Evolutionary conservation across 1,284 basidiomycete species (phyloP).

Genomic region (Boletus smithii): DNA sequence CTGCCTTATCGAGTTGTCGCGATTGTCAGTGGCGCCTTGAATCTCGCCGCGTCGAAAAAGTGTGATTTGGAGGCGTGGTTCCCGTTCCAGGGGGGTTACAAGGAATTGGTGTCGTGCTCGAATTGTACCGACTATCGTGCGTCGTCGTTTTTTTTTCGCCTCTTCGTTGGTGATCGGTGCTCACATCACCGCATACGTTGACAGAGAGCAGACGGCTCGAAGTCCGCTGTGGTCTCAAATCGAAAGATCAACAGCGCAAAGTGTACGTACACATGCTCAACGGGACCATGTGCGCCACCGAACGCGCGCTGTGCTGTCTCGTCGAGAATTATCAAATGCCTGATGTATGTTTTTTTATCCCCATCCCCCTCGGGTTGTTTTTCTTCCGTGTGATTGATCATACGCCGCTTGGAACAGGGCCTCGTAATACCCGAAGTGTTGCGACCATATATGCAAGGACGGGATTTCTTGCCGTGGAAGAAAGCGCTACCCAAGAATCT

Average conservation of each 20-base stretch:
- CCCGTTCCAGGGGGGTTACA: constrained; percentile 95
- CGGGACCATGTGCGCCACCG: constrained; percentile 95
- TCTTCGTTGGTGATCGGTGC: background rate
- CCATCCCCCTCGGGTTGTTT: no score
- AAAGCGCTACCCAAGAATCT: constrained; percentile 79
- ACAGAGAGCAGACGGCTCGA: constrained; percentile 87
- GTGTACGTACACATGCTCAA: constrained; percentile 97
- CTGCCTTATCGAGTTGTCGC: constrained; percentile 90
- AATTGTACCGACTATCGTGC: constrained; percentile 95
- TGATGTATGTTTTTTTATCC: constrained; percentile 56
- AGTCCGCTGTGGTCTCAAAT: constrained; percentile 86
- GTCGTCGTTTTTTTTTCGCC: constrained; percentile 32
- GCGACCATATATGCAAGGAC: constrained; percentile 93
- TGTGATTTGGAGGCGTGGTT: constrained; percentile 99
- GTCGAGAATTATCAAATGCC: constrained; percentile 99
- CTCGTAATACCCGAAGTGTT: constrained; percentile 86
- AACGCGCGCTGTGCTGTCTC: constrained; percentile 93
- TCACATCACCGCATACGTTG: background rate
- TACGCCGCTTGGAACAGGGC: constrained; percentile 53
- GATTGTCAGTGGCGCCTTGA: constrained; percentile 96
- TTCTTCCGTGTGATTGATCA: background rate
- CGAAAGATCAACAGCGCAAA: constrained; percentile 82
- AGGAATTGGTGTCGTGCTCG: constrained; percentile 90
- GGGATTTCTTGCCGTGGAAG: constrained; percentile 88
- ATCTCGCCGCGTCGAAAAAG: constrained; percentile 96